Conservation (phyloP, 768 basidiomycete species). For the Mycena leptocephala region DNA sequence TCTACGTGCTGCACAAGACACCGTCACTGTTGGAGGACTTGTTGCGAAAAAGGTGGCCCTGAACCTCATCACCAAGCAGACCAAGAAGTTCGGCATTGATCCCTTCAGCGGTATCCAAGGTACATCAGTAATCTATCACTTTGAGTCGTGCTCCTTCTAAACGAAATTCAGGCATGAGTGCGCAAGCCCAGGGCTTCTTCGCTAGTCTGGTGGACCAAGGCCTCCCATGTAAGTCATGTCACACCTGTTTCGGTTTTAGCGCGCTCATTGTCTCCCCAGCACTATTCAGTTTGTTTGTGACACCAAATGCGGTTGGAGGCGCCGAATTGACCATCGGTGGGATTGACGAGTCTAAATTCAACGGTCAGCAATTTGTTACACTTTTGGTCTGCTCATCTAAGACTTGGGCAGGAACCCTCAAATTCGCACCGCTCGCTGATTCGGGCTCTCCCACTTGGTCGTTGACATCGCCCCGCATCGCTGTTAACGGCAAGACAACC, state of each 20-base stretch:
- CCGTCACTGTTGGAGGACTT: constrained; percentile 66
- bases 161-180: constrained; percentile 59
- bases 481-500: constrained; percentile 69
- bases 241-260: background rate
- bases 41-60: constrained; percentile 54
- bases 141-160: background rate
- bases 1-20: constrained; percentile 63
- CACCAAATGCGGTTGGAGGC: constrained; percentile 61
- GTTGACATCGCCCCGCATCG: constrained; percentile 53
- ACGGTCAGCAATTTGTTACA: constrained; percentile 45
- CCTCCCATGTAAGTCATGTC: constrained; percentile 59
- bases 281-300: constrained; percentile 67
- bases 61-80: constrained; percentile 69
- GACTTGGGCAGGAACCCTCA: constrained; percentile 54
- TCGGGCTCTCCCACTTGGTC: constrained; percentile 55
- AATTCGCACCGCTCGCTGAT: constrained; percentile 57
- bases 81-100: constrained; percentile 64
- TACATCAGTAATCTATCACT: constrained; percentile 28
- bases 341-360: constrained; percentile 68
- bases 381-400: background rate
- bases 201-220: constrained; percentile 62
- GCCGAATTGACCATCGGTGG: constrained; percentile 72
- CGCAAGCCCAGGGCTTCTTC: constrained; percentile 67
- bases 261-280: constrained; percentile 46
- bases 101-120: constrained; percentile 73